Conservation (phyloP, 129 eudicot genomes). For the Arctium minus region DNA sequence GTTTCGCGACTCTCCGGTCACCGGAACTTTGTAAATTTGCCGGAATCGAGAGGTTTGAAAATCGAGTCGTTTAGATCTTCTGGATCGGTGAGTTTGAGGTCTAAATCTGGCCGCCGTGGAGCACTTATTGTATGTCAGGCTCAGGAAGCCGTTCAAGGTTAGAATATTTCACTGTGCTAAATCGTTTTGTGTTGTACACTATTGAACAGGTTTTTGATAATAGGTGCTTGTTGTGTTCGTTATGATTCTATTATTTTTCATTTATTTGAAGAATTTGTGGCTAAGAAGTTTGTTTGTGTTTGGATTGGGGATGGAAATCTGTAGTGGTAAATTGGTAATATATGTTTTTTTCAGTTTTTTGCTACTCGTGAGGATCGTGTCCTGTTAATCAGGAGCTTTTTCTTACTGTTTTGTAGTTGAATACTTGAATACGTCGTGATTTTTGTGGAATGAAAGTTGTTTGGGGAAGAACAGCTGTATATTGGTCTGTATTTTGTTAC, state of each 20-base stretch:
- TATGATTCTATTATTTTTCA: background rate
- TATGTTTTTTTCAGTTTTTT: background rate
- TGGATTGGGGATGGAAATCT: background rate
- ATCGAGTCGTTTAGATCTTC: conserved; percentile 39
- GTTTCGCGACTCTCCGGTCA: conserved; percentile 30
- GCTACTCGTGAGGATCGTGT: background rate
- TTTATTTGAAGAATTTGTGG: background rate
- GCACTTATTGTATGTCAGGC: conserved; percentile 62
- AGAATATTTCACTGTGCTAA: background rate
- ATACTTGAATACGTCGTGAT: background rate
- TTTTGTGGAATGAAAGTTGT: background rate
- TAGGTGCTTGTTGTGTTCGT: background rate
- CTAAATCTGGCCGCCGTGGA: conserved; percentile 40
- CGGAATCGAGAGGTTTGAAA: conserved; percentile 52
- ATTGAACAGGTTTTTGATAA: background rate
- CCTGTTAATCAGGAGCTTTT: background rate
- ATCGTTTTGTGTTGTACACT: background rate
- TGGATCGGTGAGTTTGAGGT: conserved; percentile 26
- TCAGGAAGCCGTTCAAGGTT: conserved; percentile 69
- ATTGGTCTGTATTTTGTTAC: background rate
- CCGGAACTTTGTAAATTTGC: conserved; percentile 32
- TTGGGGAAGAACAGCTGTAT: background rate
- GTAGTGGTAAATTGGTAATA: background rate
- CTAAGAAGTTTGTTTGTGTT: background rate
- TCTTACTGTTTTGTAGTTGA: background rate